Percentiles rank a stretch among this genome's conserved stretches.
phyloP scores from a whole-genome alignment of 805 yeast species.

The Wickerhamomyces chambardii region DNA sequence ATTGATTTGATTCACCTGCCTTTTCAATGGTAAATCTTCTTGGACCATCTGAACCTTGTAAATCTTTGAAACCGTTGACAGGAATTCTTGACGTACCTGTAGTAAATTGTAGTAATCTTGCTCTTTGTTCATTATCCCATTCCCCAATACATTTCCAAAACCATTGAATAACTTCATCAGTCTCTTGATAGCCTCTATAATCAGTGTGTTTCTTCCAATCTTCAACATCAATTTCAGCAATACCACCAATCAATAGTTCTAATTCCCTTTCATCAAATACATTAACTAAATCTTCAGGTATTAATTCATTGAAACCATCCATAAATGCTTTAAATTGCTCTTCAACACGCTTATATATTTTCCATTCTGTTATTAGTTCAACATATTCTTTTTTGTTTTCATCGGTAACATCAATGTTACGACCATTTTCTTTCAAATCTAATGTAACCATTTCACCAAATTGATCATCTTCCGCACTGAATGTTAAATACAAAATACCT shows the following conservation, averaged over 20 bases:
- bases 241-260: conserved; percentile 95
- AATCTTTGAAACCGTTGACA: conserved; percentile 96
- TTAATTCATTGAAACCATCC: conserved; percentile 95
- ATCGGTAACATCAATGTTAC: conserved; percentile 84
- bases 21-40: conserved; percentile 97
- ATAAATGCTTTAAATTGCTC: conserved; percentile 95
- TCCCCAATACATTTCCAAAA: conserved; percentile 91
- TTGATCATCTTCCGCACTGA: conserved; percentile 84
- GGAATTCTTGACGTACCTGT: conserved; percentile 99
- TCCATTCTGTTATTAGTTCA: conserved; percentile 93
- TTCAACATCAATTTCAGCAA: conserved; percentile 94
- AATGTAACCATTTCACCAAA: conserved; percentile 89
- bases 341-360: conserved; percentile 84
- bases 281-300: conserved; percentile 92
- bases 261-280: conserved; percentile 97
- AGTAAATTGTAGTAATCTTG: conserved; percentile 91
- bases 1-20: conserved; percentile 88
- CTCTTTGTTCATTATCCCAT: conserved; percentile 97
- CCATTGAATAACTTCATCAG: conserved; percentile 96
- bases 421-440: conserved; percentile 85
- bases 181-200: conserved; percentile 95
- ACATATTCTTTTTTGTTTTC: conserved; percentile 94
- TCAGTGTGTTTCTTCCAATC: conserved; percentile 99
- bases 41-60: conserved; percentile 99
- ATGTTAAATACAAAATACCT: conserved; percentile 78